Base-by-base conservation (phyloP, 345 rosid genomes). In the Cardiospermum halicacabum region DNA sequence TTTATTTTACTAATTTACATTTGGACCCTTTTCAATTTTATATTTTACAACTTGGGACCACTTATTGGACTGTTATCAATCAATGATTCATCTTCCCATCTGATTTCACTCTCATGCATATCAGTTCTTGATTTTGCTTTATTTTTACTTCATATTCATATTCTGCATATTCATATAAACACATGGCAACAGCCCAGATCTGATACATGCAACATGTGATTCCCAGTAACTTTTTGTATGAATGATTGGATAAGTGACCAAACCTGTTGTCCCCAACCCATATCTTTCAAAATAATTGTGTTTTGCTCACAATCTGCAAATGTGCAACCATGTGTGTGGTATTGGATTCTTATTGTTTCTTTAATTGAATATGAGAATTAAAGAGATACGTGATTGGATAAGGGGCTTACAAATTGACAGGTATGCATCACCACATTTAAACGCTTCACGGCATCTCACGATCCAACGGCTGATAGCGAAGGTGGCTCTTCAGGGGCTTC, bases 381-480 rank as follows among this genome's bases (percentile, higher is more conserved):
- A n/a, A 61, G 21, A 12, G 19, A 1, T 31, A 19, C 12, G 27
- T 0, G 5, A 31, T 48, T 48, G 31, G 31, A 30, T 13, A 1
- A 4, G 13, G 16, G 37, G 10, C 9, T 7, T 32, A 37, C 16
- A 1, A 11, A 8, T 30, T 25, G 72, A 54, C 78, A 70, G 66
- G 32, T 68, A 65, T 56, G 66, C 65, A 36, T 34, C 26, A 26
- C 6, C 8, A 10, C 39, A 69, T 37, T 50, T 3, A 53, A 2
- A 2, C 10, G 49, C 25, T 43, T 27, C 12, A 11, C 9, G 8
- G 15, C 18, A 11, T 8, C 11, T 18, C 18, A 11, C 30, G 30
- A 45, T 73, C 76, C 76, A 9, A 70, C 51, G 76, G 70, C 62
- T 25, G 8, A 32, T 0, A 42, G 9, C 48, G n/a, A 65, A 40